A percentile compares a stretch with the other conserved stretches of the same genome.
Conservation (phyloP, 495 filamentous ascomycete genomes). For the Talaromyces liani region DNA sequence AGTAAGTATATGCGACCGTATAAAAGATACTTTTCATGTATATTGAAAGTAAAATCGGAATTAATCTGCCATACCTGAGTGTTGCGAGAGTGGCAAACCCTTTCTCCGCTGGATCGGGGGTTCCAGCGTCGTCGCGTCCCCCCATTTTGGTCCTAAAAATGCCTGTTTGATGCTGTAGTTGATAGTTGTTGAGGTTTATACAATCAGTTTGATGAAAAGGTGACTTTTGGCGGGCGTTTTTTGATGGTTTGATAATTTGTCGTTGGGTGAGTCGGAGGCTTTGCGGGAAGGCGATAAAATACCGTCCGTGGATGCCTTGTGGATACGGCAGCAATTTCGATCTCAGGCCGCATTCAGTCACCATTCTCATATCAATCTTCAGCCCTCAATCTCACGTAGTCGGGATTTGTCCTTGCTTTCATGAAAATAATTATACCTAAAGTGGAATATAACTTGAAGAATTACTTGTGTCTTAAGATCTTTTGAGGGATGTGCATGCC, state of each 20-base stretch:
- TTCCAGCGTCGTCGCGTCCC: conserved; percentile 41
- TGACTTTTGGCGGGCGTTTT: neutral
- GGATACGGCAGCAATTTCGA: neutral
- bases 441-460: neutral
- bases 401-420: no score
- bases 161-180: neutral
- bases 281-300: conserved; percentile 4
- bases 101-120: conserved; percentile 61
- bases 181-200: neutral
- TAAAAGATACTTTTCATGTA: conserved; percentile 19
- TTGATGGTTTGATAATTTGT: conserved; percentile 13
- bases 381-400: neutral
- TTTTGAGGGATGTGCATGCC: neutral
- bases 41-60: conserved; percentile 1
- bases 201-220: neutral
- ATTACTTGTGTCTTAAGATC: neutral
- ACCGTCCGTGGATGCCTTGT: neutral
- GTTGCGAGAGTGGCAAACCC: conserved; percentile 74
- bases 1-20: conserved; percentile 41
- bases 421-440: no score
- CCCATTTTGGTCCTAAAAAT: conserved; percentile 29
- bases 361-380: neutral
- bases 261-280: neutral
- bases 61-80: conserved; percentile 49
- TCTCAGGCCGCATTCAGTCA: conserved; percentile 16